Evolutionary conservation across 129 eudicot genomes (phyloP), one percentile per base, ranked within the genome.

Genomic region (Flaveria trinervia): DNA sequence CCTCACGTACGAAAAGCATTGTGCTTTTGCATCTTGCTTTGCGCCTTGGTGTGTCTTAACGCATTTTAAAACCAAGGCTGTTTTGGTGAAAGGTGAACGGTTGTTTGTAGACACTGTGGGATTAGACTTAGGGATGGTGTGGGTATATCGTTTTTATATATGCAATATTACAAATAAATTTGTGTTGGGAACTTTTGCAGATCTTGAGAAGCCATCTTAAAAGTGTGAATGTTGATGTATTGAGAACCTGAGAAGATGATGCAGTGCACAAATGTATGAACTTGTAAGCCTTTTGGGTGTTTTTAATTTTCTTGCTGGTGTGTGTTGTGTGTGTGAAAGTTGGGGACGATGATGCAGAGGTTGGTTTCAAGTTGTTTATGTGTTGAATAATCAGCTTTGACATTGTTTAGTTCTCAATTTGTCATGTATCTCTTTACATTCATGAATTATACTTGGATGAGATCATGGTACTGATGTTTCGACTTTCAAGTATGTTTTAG

Each of bases 121-220:
- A 33, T 33, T 33, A 33, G 39, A 33, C 5, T 33, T 33, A 0
- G 39, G 39, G 39, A 33, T 33, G 39, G 39, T 33, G 39, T 33
- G 39, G 39, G 39, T 44, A 44, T 44, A 11, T 44, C 2, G 2
- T 1, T 44, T 11, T 49, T 17, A 10, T 68, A 7, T 41, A 5
- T 6, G 25, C 52, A 25, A 54, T 43, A 11, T 65, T 64, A 17
- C 68, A 72, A 14, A 54, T n/a, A 17, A 48, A 26, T 55, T 73
- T 52, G 51, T 65, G 82, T 30, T 70, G 71, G 44, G 20, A 60
- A 44, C 6, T 26, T 13, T 25, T 56, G 80, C 76, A 74, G 84
- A 80, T 74, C 11, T 69, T 39, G 84, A 74, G 56, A 80, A 74
- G 75, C 45, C 75, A 1, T 74, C 64, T 44, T 80, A 15, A 79